phyloP scores from a whole-genome alignment of 495 filamentous ascomycete genomes.

The Neohortaea acidophila region DNA sequence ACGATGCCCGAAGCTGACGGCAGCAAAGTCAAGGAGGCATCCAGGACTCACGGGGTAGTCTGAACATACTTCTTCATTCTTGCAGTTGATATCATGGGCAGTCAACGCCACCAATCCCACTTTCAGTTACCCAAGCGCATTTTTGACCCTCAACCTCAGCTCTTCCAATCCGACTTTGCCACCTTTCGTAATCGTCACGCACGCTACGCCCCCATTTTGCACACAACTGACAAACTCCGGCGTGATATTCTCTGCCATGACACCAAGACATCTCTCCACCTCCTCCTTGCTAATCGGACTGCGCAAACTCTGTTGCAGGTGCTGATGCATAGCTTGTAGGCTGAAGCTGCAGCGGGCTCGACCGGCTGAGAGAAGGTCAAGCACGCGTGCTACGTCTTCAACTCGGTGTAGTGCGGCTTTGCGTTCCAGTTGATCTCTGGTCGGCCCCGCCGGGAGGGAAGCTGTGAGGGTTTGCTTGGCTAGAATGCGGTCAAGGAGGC shows the following conservation, averaged over 20 bases:
- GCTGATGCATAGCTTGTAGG: constrained; percentile 41
- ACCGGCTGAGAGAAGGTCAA: constrained; percentile 36
- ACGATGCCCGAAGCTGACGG: no score
- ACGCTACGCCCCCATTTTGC: constrained; percentile 37
- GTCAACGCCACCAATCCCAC: no score
- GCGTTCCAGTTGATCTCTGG: constrained; percentile 37
- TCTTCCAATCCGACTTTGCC: constrained; percentile 29
- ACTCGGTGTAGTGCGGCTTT: constrained; percentile 43
- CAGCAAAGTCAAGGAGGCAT: no score
- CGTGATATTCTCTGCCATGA: constrained; percentile 44
- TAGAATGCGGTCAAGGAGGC: constrained; percentile 48
- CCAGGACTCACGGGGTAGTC: no score
- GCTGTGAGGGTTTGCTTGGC: constrained; percentile 38
- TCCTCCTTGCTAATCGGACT: constrained; percentile 47
- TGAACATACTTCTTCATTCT: no score
- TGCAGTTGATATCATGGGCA: no score
- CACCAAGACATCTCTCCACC: constrained; percentile 36
- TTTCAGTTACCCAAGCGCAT: constrained; percentile 3
- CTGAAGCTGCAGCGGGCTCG: constrained; percentile 38
- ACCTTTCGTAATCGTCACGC: constrained; percentile 40
- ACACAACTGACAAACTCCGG: constrained; percentile 48
- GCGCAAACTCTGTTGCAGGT: constrained; percentile 45
- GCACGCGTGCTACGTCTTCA: constrained; percentile 43
- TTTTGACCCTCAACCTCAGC: constrained; percentile 30
- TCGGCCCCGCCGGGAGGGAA: constrained; percentile 26